Percentiles rank a stretch among this genome's conserved stretches.
Conservation (phyloP, 352 stramenopile genomes). For the Phytophthora syringae region DNA sequence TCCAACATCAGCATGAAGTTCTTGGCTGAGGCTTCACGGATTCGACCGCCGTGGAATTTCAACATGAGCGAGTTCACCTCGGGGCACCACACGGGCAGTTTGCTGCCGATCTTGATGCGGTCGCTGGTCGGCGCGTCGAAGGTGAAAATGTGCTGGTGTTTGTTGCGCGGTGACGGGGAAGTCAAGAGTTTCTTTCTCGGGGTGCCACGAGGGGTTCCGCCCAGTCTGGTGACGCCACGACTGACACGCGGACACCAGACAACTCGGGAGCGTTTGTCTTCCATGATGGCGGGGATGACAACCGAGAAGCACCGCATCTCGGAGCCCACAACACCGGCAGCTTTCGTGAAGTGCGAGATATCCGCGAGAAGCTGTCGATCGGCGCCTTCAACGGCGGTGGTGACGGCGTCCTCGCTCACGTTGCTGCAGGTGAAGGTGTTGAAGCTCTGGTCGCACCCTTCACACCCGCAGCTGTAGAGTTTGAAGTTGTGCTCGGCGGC, state of each 20-base stretch:
- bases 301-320: slow-evolving; percentile 87
- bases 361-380: slow-evolving; percentile 86
- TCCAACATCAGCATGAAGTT: slow-evolving; percentile 92
- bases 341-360: slow-evolving; percentile 87
- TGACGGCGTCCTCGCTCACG: too few species aligned
- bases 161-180: slow-evolving; percentile 76
- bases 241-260: slow-evolving; percentile 86
- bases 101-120: slow-evolving; percentile 84
- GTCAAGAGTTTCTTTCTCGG: slow-evolving; percentile 63
- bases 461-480: slow-evolving; percentile 86
- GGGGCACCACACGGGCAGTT: slow-evolving; percentile 86
- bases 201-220: slow-evolving; percentile 67
- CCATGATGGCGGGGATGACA: slow-evolving; percentile 84
- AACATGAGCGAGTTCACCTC: slow-evolving; percentile 90
- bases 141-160: slow-evolving; percentile 71
- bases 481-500: slow-evolving; percentile 85
- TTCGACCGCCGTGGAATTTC: slow-evolving; percentile 89
- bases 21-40: slow-evolving; percentile 88
- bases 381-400: slow-evolving; percentile 37
- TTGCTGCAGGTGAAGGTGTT: slow-evolving; percentile 87
- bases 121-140: slow-evolving; percentile 77
- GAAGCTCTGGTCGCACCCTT: slow-evolving; percentile 88
- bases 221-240: slow-evolving; percentile 59
- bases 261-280: slow-evolving; percentile 77
- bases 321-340: slow-evolving; percentile 71